phyloP scores from a whole-genome alignment of 2,329 filamentous ascomycete species.

The Penicillium sp. region DNA sequence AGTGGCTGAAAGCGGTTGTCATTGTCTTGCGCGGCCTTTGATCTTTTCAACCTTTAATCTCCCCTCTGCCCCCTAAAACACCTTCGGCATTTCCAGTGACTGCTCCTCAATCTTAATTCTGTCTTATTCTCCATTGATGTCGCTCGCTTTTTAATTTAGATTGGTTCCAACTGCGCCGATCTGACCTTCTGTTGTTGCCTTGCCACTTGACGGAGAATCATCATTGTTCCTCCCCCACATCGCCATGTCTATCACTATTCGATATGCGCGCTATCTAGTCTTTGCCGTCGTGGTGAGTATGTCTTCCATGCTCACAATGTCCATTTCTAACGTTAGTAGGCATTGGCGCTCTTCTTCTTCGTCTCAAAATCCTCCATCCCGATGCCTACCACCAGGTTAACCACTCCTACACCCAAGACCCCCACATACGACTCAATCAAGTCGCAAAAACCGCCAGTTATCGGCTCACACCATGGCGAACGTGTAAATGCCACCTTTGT shows the following conservation, averaged over 20 bases:
- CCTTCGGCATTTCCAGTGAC: not conserved
- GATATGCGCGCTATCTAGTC: constrained; percentile 63
- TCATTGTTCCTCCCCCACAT: constrained; percentile 10
- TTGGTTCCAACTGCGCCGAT: constrained; percentile 7
- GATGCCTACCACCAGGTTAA: constrained; percentile 27
- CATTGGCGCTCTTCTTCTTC: constrained; percentile 75
- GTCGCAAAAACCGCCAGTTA: constrained; percentile 21
- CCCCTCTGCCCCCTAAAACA: constrained; percentile 3
- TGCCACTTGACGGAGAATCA: constrained; percentile 6
- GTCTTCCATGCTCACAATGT: not conserved
- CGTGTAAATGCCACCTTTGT: constrained; percentile 98
- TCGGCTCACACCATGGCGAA: constrained; percentile 58
- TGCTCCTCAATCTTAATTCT: not conserved
- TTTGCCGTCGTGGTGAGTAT: constrained; percentile 76
- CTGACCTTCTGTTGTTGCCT: constrained; percentile 12
- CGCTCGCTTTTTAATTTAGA: constrained; percentile 6
- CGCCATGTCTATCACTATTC: constrained; percentile 24
- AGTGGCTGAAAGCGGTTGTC: constrained; percentile 24
- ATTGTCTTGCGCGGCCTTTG: constrained; percentile 22
- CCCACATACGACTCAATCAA: constrained; percentile 24
- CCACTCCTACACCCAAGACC: constrained; percentile 12
- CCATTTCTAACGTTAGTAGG: constrained; percentile 34
- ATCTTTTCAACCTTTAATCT: constrained; percentile 10
- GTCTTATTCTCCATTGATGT: constrained; percentile 4
- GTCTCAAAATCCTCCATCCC: constrained; percentile 63